Base-by-base conservation (phyloP, 805 yeast genomes). In the Candida tammaniensis region DNA sequence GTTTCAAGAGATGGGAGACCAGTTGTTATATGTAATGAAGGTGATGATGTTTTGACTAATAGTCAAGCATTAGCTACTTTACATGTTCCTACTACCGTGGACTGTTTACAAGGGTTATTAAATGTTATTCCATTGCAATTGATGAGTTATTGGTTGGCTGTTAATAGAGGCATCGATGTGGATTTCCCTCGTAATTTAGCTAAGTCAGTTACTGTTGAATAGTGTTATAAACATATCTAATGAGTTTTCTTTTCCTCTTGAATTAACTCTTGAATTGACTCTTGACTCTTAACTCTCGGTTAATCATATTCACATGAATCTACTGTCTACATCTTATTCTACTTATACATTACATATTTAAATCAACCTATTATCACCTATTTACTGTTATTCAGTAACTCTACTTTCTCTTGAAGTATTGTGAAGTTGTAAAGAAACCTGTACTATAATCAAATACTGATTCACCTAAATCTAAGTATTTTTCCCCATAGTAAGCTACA, bases 161-260 rank as follows among this genome's bases (percentile, higher is more conserved):
- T 87, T 35, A 80, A 82, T 64, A 85, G 91, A 57, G 98, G 97
- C 25, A 82, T 86, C 49, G 95, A 93, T 57, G 98, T 94, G 38
- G 99, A 93, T 63, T 91, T 91, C 80, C 99, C 99, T 47, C 80
- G 98, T 68, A 93, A 93, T 71, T 76, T 93, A 67, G 99, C 99
- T 44, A 93, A 93, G 72, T 83, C 96, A 33, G 99, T 93, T 38
- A 93, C 99, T 30, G 98, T 93, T 44, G 98, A 88, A 70, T 89
- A 70, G 57, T 18, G 7, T 18, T 13, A 24, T 5, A n/a, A 4
- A 7, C 5, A 12, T 19, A 19, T 12, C 7, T 25, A 25, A 30
- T 32, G 35, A 32, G 24, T 32, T 30, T 24, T 30, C 32, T 30
- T 27, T 30, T 31, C 17, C 24, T 24, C 24, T 21, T 17, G 33